Conservation (phyloP, 768 basidiomycete species). For the Multifurca ochricompacta region DNA sequence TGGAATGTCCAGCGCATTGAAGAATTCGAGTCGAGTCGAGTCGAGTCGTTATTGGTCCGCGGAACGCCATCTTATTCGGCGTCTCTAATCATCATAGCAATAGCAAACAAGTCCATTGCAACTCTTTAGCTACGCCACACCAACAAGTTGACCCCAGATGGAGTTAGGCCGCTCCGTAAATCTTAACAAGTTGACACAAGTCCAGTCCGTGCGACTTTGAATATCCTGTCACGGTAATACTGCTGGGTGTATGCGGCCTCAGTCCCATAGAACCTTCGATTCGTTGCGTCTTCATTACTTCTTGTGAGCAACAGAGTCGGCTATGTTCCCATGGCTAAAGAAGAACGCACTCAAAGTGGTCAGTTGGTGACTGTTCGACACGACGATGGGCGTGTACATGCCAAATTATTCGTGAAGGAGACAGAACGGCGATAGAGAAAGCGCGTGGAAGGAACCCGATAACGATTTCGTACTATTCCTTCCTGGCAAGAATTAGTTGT, state of each 20-base stretch:
- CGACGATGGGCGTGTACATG: not conserved
- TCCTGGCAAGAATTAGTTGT: not conserved
- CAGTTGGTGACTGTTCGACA: not conserved
- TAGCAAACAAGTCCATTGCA: not conserved
- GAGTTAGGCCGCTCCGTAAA: not conserved
- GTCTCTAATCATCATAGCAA: not conserved
- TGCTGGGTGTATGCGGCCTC: not conserved
- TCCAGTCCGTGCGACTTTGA: not conserved
- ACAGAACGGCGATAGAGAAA: constrained; percentile 10
- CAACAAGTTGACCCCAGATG: not conserved
- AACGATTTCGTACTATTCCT: constrained; percentile 4
- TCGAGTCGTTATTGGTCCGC: not conserved
- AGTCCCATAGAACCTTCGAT: constrained; percentile 8
- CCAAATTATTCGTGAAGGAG: constrained; percentile 5
- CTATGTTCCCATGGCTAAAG: constrained; percentile 4
- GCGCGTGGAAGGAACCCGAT: not conserved
- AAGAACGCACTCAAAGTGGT: not conserved
- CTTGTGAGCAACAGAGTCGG: not conserved
- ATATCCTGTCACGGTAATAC: constrained; percentile 7
- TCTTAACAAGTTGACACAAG: not conserved
- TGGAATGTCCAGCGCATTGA: not conserved
- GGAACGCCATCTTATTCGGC: not conserved
- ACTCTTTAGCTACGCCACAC: not conserved
- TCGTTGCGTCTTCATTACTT: not conserved
- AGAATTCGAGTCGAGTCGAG: not conserved